Conservation (phyloP, 257 asterid genomes). For the Voacanga thouarsii region DNA sequence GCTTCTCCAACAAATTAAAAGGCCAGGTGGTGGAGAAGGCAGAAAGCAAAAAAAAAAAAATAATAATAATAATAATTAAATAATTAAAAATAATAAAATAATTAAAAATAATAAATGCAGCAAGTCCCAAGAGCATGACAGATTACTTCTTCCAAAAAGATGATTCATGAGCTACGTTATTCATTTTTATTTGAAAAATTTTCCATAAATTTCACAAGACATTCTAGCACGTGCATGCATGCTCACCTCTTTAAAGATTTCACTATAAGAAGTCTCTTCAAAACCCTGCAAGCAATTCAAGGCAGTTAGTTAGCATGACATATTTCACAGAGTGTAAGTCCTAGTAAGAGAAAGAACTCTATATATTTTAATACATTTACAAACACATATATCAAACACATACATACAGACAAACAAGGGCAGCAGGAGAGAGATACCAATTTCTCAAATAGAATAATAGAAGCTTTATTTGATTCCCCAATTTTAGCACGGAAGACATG, state of each 20-base stretch:
- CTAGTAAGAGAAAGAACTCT: neutral
- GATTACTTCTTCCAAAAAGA: neutral
- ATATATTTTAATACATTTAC: no score
- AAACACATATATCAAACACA: no score
- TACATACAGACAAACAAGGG: neutral
- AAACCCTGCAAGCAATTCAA: conserved; percentile 57
- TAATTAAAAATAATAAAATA: no score
- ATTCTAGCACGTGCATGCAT: conserved; percentile 5
- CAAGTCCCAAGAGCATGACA: neutral
- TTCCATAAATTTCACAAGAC: neutral
- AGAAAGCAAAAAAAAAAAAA: neutral
- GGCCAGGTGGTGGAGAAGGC: neutral
- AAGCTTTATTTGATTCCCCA: conserved; percentile 71
- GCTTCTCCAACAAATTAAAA: neutral
- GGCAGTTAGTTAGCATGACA: conserved; percentile 8
- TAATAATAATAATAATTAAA: no score
- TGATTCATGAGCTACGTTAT: neutral
- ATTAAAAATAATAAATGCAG: no score
- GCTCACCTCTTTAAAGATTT: conserved; percentile 81
- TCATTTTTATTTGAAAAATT: neutral
- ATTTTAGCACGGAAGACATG: conserved; percentile 63
- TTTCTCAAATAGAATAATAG: conserved; percentile 64
- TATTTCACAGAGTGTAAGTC: conserved; percentile 7
- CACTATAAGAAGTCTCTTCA: conserved; percentile 56
- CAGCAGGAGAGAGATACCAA: conserved; percentile 49